Base-by-base conservation (phyloP, 2,329 filamentous ascomycete genomes). In the Claviceps digitariae region DNA sequence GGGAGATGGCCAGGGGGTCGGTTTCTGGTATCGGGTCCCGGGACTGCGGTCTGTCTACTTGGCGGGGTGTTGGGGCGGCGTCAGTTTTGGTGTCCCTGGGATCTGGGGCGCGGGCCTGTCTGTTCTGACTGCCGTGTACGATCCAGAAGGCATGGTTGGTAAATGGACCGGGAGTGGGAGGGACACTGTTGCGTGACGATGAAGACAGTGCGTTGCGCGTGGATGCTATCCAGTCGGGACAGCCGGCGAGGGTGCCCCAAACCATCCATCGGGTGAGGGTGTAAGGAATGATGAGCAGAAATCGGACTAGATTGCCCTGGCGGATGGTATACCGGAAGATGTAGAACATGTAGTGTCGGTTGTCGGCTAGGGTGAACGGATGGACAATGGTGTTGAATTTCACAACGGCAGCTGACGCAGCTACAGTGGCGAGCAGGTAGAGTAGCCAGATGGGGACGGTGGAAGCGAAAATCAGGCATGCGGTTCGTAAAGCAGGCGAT, bases 291-390 rank as follows among this genome's bases (percentile, higher is more conserved):
- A 84, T 77, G 1, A 86, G 82, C 0, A 77, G 67, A 60, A 89
- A 90, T 38, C 83, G 83, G 51, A 88, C 69, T 20, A 73, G 68
- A 1, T 74, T 72, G 44, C 87, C 79, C 6, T 76, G 76, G 2
- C 86, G 78, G 40, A 97, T 83, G 6, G 86, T 83, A 62, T 90
- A 82, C 1, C 90, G 83, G 73, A 98, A 98, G 56, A 95, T 74
- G 70, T 98, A 98, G 68, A 98, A 98, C 66, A 95, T 85, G 72
- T 95, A 98, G 67, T 98, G 93, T 2, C 93, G 78, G 67, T 98
- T 98, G 68, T 98, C 93, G 36, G 93, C 93, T 1, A 97, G 78
- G 0, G 90, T 95, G 66, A 97, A 98, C 0, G 93, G 91, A 64
- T 98, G 93, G 45, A 97, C 80, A 57, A 95, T 85, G 36, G 93